Evolutionary conservation across 176 grass and related monocot genomes (phyloP).

Genomic region (Oryza punctata): DNA sequence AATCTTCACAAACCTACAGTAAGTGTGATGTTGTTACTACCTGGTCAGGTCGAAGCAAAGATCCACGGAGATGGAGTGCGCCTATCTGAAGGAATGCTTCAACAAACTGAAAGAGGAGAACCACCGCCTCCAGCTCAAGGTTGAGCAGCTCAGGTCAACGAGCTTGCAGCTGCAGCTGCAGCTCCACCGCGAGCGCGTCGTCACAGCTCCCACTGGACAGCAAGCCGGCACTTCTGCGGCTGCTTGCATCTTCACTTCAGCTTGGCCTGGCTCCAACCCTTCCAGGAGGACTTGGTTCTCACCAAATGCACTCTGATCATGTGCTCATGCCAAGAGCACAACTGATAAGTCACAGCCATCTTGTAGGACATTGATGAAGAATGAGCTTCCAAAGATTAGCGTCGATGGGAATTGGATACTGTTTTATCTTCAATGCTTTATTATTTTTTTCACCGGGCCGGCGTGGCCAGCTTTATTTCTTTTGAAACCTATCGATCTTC

Average conservation of each 20-base stretch:
- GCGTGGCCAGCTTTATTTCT: not conserved
- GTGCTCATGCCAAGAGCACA: not conserved
- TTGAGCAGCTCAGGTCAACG: not conserved
- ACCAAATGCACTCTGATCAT: not conserved
- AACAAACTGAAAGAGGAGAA: not conserved
- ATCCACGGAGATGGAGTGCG: conserved; percentile 62
- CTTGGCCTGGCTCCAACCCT: no score
- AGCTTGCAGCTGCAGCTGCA: not conserved
- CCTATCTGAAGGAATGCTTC: conserved; percentile 52
- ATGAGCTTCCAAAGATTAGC: not conserved
- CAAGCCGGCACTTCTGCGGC: not conserved
- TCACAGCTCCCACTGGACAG: not conserved
- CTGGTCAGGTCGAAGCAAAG: conserved; percentile 60
- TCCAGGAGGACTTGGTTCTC: not conserved
- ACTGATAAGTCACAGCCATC: not conserved
- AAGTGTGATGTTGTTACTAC: not conserved
- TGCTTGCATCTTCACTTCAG: no score
- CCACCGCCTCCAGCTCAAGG: not conserved
- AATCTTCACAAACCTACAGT: no score
- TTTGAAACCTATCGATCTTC: not conserved
- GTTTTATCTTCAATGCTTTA: not conserved
- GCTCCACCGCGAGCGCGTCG: no score
- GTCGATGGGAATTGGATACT: not conserved
- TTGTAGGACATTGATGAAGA: not conserved
- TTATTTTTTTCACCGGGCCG: no score